Base-by-base conservation (phyloP, 2,329 filamentous ascomycete genomes). In the Diaporthe longicolla region DNA sequence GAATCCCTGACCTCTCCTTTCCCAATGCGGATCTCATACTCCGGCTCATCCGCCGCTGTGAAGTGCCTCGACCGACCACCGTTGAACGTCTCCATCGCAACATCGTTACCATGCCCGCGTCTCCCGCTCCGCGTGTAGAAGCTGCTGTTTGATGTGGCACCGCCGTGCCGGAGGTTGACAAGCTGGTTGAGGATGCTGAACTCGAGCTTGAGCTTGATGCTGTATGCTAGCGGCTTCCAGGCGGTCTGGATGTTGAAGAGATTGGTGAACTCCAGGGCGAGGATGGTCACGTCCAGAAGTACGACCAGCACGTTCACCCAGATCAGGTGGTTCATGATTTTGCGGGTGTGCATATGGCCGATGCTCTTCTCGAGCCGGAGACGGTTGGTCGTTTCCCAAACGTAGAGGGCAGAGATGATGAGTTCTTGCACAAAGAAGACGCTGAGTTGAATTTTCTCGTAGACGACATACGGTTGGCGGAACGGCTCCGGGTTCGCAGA, bases 231-330 rank as follows among this genome's bases (percentile, higher is more conserved):
- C 3, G 55, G 66, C 73, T 77, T 77, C 71, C 71, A 72, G 29
- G 59, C 54, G 10, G 59, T 72, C 50, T 72, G 71, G 26, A 72
- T 24, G n/a, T 72, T 52, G 43, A 57, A 66, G 4, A 72, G 59
- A 1, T 65, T 65, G 17, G 70, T 66, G 24, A 72, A 72, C 32
- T 72, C 70, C 50, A 72, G 59, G 29, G 45, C 70, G 15, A 72
- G 17, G 32, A 72, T 57, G 15, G 82, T 55, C 74, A 86, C 26
- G 76, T 88, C 86, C 76, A 88, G 83, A 2, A 84, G 71, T 26
- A 88, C 83, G 58, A 88, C 84, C 21, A 84, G 73, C 2, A 84
- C 77, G 73, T 88, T 88, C 68, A 87, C 84, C 50, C 82, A 83
- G 50, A 87, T 81, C 11, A 88, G 81, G 74, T 87, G 85, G 68